Conservation (phyloP, 345 rosid genomes). For the Lepidium sativum region DNA sequence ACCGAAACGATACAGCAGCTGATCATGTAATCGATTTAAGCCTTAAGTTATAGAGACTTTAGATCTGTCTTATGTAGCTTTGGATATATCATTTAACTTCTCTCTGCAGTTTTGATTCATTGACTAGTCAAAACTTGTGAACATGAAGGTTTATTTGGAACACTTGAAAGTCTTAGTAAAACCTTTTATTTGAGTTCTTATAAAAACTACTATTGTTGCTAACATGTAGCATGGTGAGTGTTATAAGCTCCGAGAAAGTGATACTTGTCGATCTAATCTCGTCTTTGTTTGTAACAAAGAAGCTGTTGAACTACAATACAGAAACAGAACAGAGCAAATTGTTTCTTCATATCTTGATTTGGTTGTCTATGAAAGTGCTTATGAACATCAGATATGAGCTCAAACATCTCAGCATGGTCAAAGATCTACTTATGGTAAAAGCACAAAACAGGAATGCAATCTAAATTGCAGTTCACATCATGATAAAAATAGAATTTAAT, state of each 20-base stretch:
- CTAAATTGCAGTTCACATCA: neutral
- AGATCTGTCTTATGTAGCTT: neutral
- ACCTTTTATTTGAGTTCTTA: neutral
- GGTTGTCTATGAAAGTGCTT: neutral
- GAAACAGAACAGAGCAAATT: neutral
- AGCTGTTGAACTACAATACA: neutral
- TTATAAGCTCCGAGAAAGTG: neutral
- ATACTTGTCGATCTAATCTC: neutral
- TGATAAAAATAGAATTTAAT: neutral
- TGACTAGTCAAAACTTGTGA: neutral
- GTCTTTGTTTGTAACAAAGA: neutral
- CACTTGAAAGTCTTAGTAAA: neutral
- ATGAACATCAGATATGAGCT: neutral
- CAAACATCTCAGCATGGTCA: neutral
- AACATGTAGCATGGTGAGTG: neutral
- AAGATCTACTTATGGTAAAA: neutral
- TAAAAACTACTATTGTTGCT: neutral
- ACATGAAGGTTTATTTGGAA: neutral
- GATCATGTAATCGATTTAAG: constrained; percentile 20
- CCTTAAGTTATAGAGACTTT: constrained; percentile 18
- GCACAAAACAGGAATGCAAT: neutral
- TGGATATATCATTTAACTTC: neutral
- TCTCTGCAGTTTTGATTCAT: neutral
- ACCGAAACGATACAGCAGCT: neutral
- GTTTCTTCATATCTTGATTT: neutral